A percentile compares a stretch with the other conserved stretches of the same genome.
Conservation (phyloP, 306 rosid genomes). For the Sphenostylis stenocarpa region DNA sequence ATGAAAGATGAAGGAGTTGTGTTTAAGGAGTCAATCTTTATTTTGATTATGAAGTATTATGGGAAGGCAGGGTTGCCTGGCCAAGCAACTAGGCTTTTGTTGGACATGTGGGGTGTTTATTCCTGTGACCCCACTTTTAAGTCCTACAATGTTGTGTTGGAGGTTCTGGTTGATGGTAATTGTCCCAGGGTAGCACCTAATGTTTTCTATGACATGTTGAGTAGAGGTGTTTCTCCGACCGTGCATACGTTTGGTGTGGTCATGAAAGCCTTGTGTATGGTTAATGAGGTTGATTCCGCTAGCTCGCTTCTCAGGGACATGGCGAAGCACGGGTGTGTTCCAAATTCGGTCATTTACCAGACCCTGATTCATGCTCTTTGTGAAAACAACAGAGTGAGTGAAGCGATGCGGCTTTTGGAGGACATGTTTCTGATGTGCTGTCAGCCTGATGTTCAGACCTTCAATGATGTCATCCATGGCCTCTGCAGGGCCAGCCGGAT, state of each 20-base stretch:
- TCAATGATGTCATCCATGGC: conserved; percentile 78
- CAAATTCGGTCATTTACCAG: conserved; percentile 81
- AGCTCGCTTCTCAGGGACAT: conserved; percentile 81
- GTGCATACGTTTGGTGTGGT: conserved; percentile 73
- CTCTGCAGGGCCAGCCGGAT: conserved; percentile 62
- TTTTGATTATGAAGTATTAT: conserved; percentile 68
- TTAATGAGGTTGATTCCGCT: conserved; percentile 82
- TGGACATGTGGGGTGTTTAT: conserved; percentile 78
- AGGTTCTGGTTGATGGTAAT: conserved; percentile 64
- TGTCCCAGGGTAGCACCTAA: conserved; percentile 68
- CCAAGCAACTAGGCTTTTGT: conserved; percentile 80
- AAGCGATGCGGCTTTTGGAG: conserved; percentile 73
- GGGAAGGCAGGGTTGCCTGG: conserved; percentile 84
- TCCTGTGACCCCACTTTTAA: conserved; percentile 65
- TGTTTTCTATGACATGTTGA: conserved; percentile 90
- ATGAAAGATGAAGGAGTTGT: conserved; percentile 74
- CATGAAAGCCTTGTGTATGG: conserved; percentile 79
- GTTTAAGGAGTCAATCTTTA: conserved; percentile 75
- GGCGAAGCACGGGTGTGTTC: conserved; percentile 91
- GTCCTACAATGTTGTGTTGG: conserved; percentile 83
- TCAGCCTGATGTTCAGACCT: conserved; percentile 85
- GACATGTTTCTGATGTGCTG: conserved; percentile 96
- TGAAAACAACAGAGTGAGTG: conserved; percentile 59
- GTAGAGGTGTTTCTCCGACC: conserved; percentile 69
- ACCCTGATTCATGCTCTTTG: conserved; percentile 82